Evolutionary conservation across 2,329 filamentous ascomycete species (phyloP).

Genomic region (Arthrobotrys sphaeroides): DNA sequence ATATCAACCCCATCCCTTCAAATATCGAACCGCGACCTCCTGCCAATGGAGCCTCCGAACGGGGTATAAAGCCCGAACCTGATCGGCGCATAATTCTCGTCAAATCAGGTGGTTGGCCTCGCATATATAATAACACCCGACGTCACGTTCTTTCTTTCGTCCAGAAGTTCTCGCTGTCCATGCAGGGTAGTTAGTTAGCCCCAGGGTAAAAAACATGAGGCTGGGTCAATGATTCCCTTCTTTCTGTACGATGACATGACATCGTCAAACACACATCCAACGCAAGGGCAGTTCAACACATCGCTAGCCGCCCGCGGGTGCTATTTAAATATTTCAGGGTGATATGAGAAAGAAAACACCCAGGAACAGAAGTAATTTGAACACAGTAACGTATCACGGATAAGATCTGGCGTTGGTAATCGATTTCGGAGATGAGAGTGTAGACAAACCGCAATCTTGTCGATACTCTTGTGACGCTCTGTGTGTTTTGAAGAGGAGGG

Average conservation of each 20-base stretch:
- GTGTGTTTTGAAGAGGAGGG: conserved; percentile 9
- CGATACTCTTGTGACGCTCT: conserved; percentile 1
- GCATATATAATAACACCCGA: not conserved
- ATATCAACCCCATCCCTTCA: conserved; percentile 12
- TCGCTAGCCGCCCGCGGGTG: conserved; percentile 4
- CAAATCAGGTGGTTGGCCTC: conserved; percentile 37
- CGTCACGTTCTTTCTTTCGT: conserved; percentile 17
- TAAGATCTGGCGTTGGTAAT: not conserved
- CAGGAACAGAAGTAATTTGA: not conserved
- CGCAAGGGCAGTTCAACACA: conserved; percentile 15
- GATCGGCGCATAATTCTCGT: conserved; percentile 46
- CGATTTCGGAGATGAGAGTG: conserved; percentile 13
- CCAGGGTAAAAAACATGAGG: conserved; percentile 33
- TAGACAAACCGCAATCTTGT: not conserved
- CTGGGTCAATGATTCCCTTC: conserved; percentile 49
- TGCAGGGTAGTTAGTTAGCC: not conserved
- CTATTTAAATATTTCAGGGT: conserved; percentile 21
- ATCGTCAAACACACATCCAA: conserved; percentile 51
- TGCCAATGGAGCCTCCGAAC: conserved; percentile 12
- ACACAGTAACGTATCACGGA: conserved; percentile 29
- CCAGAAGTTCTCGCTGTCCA: no score
- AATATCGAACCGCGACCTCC: conserved; percentile 6
- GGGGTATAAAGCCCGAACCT: conserved; percentile 26
- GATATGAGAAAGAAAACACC: not conserved
- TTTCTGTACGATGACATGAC: conserved; percentile 46